phyloP scores from a whole-genome alignment of 2,329 filamentous ascomycete species.

The Aspergillus ibericus region DNA sequence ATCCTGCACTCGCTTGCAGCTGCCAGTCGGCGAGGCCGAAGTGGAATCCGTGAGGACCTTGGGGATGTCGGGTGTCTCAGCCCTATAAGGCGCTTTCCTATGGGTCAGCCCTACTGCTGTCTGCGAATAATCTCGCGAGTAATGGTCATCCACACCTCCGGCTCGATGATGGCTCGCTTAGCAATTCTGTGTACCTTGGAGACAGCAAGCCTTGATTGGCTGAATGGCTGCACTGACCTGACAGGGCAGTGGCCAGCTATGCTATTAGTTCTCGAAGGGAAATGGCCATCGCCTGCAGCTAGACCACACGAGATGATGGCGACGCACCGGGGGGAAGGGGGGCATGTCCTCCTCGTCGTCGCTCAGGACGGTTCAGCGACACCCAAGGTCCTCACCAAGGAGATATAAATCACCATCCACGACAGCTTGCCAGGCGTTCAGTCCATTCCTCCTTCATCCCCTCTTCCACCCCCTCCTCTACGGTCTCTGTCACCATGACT shows the following conservation, averaged over 20 bases:
- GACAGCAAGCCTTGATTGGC: not conserved
- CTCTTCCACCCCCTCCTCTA: not conserved
- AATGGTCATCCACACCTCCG: not conserved
- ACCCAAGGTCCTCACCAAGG: not conserved
- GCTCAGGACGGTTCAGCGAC: not conserved
- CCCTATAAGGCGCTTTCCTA: not conserved
- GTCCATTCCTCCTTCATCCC: not conserved
- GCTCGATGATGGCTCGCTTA: not conserved
- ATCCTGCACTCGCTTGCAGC: no score
- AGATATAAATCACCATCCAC: not conserved
- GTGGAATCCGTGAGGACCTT: not conserved
- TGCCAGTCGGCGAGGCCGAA: not conserved
- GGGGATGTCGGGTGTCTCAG: not conserved
- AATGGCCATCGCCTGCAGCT: not conserved
- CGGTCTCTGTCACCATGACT: not conserved
- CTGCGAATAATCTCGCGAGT: not conserved
- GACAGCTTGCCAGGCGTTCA: not conserved
- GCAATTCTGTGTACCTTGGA: not conserved
- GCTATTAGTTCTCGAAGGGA: not conserved
- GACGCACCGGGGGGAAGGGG: not conserved
- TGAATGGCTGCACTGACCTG: not conserved
- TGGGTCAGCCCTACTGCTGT: not conserved
- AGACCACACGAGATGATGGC: not conserved
- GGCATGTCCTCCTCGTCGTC: not conserved
- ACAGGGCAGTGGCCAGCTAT: not conserved